Evolutionary conservation across 352 stramenopile species (phyloP), one percentile per base, ranked within the genome.

Genomic region (Phytophthora citrophthora): DNA sequence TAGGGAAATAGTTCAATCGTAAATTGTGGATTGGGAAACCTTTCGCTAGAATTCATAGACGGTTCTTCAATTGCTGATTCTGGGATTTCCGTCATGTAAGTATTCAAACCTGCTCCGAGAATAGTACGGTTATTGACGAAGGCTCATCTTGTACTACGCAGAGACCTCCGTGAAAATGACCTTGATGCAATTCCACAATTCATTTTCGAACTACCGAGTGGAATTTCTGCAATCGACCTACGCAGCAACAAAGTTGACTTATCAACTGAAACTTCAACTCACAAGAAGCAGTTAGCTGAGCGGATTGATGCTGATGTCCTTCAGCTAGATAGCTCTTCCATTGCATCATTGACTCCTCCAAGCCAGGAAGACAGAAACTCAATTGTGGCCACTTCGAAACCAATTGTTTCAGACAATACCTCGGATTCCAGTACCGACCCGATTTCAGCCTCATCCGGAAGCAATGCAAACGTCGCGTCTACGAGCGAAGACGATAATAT

Each of bases 91-190:
- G 44, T 48, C 34, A 53, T 84, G 72, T 81, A 72, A 56, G 69
- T 27, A 29, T 32, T 9, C 32, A 8, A 15, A 11, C 23, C 36
- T 32, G 1, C 29, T 2, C 31, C 6, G 27, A 20, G 20, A 20
- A 20, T 20, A 20, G 20, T 20, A 20, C 20, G 20, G 39, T 48
- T 38, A 34, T 38, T 54, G 43, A 54, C 24, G 12, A 2, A 15
- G 23, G 40, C 20, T 11, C 18, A 50, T n/a, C 27, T 20, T 65
- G 4, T 38, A 16, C 24, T 41, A 18, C 16, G 36, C 23, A 89
- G 80, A 29, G 76, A 88, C 49, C 67, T 89, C 12, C 74, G 77
- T 27, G 36, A 70, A 6, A 89, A 89, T 44, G 39, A 54, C 16
- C 39, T 89, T 5, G 34, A 41, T 32, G 5, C 29, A 40, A 11